phyloP scores from a whole-genome alignment of 345 rosid species.

The Balakata baccata region DNA sequence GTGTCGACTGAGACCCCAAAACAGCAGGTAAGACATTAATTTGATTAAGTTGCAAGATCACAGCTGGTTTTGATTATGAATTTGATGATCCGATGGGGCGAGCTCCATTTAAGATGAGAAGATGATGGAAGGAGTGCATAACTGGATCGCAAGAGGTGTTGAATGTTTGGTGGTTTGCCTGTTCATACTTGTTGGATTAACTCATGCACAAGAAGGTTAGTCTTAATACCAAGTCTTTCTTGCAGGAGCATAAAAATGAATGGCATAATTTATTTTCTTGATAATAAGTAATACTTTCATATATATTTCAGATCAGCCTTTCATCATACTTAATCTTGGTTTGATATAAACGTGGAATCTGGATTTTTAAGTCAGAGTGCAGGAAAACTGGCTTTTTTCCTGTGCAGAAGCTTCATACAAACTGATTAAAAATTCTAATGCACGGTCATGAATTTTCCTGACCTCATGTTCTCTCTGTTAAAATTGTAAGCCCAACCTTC shows the following conservation, averaged over 20 bases:
- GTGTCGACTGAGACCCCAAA: background rate
- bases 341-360: background rate
- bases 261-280: background rate
- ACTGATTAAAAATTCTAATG: background rate
- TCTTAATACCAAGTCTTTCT: background rate
- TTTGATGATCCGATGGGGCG: slow-evolving; percentile 34
- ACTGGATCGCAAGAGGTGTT: slow-evolving; percentile 23
- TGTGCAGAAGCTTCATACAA: background rate
- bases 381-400: background rate
- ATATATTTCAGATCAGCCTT: background rate
- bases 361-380: background rate
- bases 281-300: background rate
- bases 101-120: slow-evolving; percentile 36
- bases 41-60: background rate
- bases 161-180: slow-evolving; percentile 29
- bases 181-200: slow-evolving; percentile 28
- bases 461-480: background rate
- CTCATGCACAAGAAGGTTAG: slow-evolving; percentile 48
- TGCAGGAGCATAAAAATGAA: background rate
- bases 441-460: background rate
- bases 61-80: slow-evolving; percentile 21
- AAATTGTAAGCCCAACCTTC: background rate
- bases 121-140: slow-evolving; percentile 42
- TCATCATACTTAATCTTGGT: background rate
- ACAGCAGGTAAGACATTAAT: background rate